Base-by-base conservation (phyloP, 805 yeast genomes). In the Saturnispora sanitii region DNA sequence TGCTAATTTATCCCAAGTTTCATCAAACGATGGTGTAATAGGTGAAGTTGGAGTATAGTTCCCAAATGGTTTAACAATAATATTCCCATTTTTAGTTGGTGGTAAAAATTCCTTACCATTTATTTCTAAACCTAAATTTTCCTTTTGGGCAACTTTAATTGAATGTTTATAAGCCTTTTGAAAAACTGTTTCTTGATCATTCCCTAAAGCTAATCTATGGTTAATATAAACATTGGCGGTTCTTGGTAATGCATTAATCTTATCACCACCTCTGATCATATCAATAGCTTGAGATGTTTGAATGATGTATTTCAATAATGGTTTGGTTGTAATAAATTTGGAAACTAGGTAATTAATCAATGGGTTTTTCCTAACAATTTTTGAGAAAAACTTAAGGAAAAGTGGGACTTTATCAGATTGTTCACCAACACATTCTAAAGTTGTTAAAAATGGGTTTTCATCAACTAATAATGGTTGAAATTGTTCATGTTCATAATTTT, bases 161-260 rank as follows among this genome's bases (percentile, higher is more conserved):
- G 65, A 53, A 30, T 64, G 57, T 3, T 44, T 45, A 20, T 61
- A 40, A 4, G 61, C 63, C 21, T 58, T 77, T 66, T 42, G 73
- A 82, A 34, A 75, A n/a, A 64, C 44, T 37, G 65, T 66, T 4
- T 55, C 45, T 4, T 52, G 49, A 2, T 65, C 59, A 18, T 56
- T 47, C 6, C 52, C 51, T 15, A 65, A 63, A 57, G 64, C 23
- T 35, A 60, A 66, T 51, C 92, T 67, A 53, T 80, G 81, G 59
- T 83, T 82, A 32, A 79, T 64, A 26, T 67, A 53, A 37, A 75
- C 64, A 25, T 61, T 57, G 3, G 73, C 73, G 20, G 66, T 60
- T 54, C 82, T 88, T 2, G 94, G 92, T 34, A 82, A 61, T 1
- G 92, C 86, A 54, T 83, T 83, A 21, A 77, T 66, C 58, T 83